Conservation (phyloP, 1,284 basidiomycete genomes). For the Pseudozyma hubeiensis region DNA sequence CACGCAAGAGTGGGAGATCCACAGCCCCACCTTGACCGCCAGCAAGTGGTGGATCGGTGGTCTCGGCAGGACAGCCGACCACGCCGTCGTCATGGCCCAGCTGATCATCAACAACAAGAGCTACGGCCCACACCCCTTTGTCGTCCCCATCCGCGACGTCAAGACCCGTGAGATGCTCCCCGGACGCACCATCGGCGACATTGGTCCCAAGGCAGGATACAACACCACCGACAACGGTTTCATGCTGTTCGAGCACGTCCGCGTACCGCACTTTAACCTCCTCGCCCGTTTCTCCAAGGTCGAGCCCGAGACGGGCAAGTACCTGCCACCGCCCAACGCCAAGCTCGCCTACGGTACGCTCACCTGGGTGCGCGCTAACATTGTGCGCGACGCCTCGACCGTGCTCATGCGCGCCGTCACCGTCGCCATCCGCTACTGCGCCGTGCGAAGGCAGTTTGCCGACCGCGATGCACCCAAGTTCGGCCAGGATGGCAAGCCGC, state of each 20-base stretch:
- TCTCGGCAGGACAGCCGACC: constrained; percentile 68
- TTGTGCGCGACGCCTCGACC: constrained; percentile 66
- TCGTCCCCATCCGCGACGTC: constrained; percentile 69
- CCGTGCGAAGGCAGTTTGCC: constrained; percentile 69
- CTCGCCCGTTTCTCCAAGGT: constrained; percentile 68
- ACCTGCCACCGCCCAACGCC: constrained; percentile 53
- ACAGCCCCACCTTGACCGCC: constrained; percentile 56
- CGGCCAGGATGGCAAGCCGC: constrained; percentile 62
- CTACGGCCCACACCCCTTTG: constrained; percentile 69
- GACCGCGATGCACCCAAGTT: constrained; percentile 69
- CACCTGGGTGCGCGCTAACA: constrained; percentile 67
- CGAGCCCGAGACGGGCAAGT: constrained; percentile 62
- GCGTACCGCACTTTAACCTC: constrained; percentile 69
- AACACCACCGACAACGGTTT: constrained; percentile 69
- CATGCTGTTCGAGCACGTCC: constrained; percentile 60
- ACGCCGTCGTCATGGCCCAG: constrained; percentile 70
- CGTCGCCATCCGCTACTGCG: constrained; percentile 69
- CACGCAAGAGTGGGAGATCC: constrained; percentile 56
- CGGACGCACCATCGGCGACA: constrained; percentile 68
- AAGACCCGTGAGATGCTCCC: constrained; percentile 69
- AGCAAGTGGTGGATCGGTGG: constrained; percentile 69
- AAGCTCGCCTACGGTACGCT: constrained; percentile 60
- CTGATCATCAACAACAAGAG: constrained; percentile 68
- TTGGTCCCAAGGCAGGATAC: constrained; percentile 69
- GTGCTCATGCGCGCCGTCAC: constrained; percentile 69